A percentile compares a stretch with the other conserved stretches of the same genome.
These are phyloP conservation scores for Fusarium multiceps DNA, from an alignment of 2,329 filamentous ascomycete species.

Conservation along the genomic window DNA sequence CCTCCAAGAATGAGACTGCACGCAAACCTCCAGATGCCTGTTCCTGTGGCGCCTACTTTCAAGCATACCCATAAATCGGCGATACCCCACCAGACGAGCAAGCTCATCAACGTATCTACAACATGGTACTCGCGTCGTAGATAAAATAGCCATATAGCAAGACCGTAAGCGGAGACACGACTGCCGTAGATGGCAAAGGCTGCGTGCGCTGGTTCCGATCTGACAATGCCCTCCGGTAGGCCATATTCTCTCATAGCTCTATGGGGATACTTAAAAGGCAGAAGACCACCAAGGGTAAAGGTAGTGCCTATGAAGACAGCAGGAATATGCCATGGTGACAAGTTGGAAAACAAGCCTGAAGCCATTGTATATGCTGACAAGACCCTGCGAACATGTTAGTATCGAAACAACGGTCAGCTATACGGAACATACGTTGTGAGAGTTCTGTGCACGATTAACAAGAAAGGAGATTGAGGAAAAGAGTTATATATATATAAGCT, in stretches of 20 bases:
- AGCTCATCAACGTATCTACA: slow-evolving; percentile 39
- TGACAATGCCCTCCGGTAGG: slow-evolving; percentile 47
- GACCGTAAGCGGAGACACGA: slow-evolving; percentile 34
- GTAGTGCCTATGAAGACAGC: slow-evolving; percentile 46
- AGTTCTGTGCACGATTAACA: background rate
- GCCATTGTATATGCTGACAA: slow-evolving; percentile 9
- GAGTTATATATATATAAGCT: background rate
- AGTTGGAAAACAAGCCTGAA: slow-evolving; percentile 22
- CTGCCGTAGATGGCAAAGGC: slow-evolving; percentile 46
- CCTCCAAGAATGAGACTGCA: slow-evolving; percentile 21
- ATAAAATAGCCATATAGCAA: slow-evolving; percentile 42
- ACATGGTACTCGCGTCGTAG: slow-evolving; percentile 29
- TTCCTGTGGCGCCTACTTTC: slow-evolving; percentile 33
- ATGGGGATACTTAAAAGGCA: slow-evolving; percentile 49
- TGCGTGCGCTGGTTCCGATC: slow-evolving; percentile 46
- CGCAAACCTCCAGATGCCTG: slow-evolving; percentile 27
- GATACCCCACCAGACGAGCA: slow-evolving; percentile 31
- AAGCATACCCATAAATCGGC: slow-evolving; percentile 43
- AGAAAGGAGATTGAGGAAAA: background rate
- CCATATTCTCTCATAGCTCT: slow-evolving; percentile 51
- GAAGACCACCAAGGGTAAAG: slow-evolving; percentile 48
- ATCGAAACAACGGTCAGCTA: background rate
- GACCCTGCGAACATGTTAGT: background rate
- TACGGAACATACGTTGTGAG: background rate
- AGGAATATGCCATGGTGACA: slow-evolving; percentile 44